Conservation (phyloP, 257 asterid species). For the Solanum medicagineum region DNA sequence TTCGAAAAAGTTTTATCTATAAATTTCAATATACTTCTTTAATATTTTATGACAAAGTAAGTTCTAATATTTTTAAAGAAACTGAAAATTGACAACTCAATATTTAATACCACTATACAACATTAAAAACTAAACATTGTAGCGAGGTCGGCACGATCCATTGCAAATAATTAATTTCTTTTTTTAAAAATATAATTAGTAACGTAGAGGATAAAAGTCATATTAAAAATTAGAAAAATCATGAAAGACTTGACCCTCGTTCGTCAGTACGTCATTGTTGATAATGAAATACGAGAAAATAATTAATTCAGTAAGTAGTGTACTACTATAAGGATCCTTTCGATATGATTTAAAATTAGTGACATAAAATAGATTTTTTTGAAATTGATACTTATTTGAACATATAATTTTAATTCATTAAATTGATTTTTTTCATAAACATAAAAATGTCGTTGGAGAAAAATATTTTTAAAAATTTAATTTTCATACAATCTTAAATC, state of each 20-base stretch:
- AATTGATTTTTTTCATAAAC: background rate
- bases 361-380: background rate
- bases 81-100: background rate
- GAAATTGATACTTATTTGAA: background rate
- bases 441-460: background rate
- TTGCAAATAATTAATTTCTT: background rate
- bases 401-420: background rate
- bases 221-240: background rate
- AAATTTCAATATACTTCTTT: background rate
- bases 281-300: background rate
- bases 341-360: background rate
- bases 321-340: background rate
- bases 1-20: background rate
- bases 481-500: too few species aligned
- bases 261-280: background rate
- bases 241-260: background rate
- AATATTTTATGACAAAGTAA: background rate
- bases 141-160: background rate
- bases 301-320: background rate
- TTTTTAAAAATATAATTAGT: background rate
- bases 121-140: background rate
- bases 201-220: background rate
- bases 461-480: background rate
- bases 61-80: too few species aligned
- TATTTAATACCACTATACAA: background rate